Base-by-base conservation (phyloP, 139 green algal genomes). In the Edaphochlamys debaryana region DNA sequence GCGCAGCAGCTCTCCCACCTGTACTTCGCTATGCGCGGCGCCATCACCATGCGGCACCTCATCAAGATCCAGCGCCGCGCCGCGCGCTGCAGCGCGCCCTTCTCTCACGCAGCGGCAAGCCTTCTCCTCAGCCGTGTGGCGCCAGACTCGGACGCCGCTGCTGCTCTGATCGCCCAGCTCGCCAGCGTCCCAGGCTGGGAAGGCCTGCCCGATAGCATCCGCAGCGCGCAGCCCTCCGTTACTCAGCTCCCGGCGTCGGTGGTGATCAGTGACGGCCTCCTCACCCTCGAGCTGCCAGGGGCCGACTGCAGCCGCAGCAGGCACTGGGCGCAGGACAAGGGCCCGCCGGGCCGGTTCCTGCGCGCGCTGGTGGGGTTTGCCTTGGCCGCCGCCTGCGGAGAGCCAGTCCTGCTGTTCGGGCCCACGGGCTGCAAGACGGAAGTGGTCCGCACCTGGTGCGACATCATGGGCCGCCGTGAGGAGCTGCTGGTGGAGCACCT, bases 41-140 rank as follows among this genome's bases (percentile, higher is more conserved):
- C 54, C 4, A 71, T 90, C 58, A 90, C 81, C 45, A 77, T 90
- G 69, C 69, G 86, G 29, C 75, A 90, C 40, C n/a, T 90, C 36
- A 88, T 86, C 64, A 90, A 90, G 86, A 69, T 88, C 29, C 71
- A 84, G 56, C 30, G 69, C n/a, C 63, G 86, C 5, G 75, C 78
- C 4, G 45, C 32, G 56, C 38, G 70, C 15, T n/a, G n/a, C n/a
- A 50, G 66, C 8, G 38, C 77, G 37, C 27, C 74, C 2, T 27
- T 84, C 22, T 37, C 37, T 22, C 45, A 30, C 50, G 81, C 85
- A 11, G 70, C 66, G 9, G n/a, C 84, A 20, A 86, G 81, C 27
- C 50, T 88, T 42, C 86, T 90, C 23, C 60, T 4, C 0, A 56
- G 80, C 11, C 25, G 42, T 11, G 67, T 79, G 42, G 25, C 34